Evolutionary conservation across 2,329 filamentous ascomycete species (phyloP), one percentile per base, ranked within the genome.

Genomic region (Nannizzia gypsea): DNA sequence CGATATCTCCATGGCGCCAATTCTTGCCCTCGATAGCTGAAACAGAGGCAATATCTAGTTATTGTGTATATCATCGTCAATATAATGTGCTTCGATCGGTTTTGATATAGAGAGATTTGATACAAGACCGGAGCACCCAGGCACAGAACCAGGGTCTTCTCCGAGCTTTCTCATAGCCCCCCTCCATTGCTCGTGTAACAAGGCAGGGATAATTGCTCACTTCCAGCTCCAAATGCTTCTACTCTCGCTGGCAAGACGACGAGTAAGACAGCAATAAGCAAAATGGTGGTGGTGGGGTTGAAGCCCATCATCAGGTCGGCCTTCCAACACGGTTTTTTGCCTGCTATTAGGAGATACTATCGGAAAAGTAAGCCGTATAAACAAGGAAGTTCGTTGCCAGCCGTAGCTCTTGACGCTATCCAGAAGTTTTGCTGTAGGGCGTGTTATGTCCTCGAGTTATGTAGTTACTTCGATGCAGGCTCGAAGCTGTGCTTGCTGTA

Each of bases 1-100:
- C 87, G 63, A 90, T 90, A 70, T 90, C 87, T 44, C 77, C 77
- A 78, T 79, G 77, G 61, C 77, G 77, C 77, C 77, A 80, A 63
- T 79, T 79, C 60, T 76, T 76, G 61, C 77, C 77, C 66, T 80
- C 77, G 46, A 80, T 68, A 20, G 74, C 71, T 1, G 77, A 79
- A 59, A 80, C 78, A 1, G 77, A 79, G 54, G 76, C 75, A 61
- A 77, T 77, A 61, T 77, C 75, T 77, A 56, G 36, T 24, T 8
- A 22, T 22, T 11, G 9, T 20, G n/a, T 3, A 46, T 42, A 11
- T 46, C 6, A 44, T 13, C 9, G 48, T 42, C 22, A 52, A 52
- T 52, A 52, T 52, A 31, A 52, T n/a, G 48, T 24, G 17, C 20
- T 6, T 15, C 42, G 28, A 31, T 11, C 22, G 31, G 24, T 34